Percentiles rank a stretch among this genome's conserved stretches.
These are phyloP conservation scores for Aspergillus transmontanensis DNA, from an alignment of 2,329 filamentous ascomycete species.

Conservation along the genomic window DNA sequence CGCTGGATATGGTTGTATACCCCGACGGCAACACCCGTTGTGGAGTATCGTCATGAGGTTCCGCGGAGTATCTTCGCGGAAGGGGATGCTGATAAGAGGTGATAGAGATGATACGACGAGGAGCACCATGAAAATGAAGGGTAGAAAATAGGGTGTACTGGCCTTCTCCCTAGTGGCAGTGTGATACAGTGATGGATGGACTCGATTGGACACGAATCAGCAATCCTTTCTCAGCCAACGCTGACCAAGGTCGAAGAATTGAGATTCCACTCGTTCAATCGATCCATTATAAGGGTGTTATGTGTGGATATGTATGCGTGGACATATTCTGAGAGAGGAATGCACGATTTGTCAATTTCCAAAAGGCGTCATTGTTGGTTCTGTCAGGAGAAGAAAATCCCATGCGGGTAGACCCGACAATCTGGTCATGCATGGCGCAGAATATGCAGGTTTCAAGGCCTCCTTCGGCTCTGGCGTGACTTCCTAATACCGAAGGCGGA, in stretches of 20 bases:
- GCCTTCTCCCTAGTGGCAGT: neutral
- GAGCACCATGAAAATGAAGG: neutral
- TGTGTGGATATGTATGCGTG: neutral
- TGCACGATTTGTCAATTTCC: neutral
- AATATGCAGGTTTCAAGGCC: neutral
- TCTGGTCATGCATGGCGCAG: slow-evolving; percentile 17
- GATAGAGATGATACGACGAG: neutral
- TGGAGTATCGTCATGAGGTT: neutral
- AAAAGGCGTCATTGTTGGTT: neutral
- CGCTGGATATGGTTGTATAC: neutral
- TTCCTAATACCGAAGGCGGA: slow-evolving; percentile 1
- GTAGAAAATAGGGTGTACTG: neutral
- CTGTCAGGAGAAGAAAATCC: neutral
- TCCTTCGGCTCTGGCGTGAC: neutral
- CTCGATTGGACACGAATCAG: neutral
- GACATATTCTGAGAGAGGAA: neutral
- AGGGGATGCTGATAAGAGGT: neutral
- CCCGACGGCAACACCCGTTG: neutral
- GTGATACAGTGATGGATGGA: neutral
- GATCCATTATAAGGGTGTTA: neutral
- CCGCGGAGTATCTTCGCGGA: neutral
- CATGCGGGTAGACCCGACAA: slow-evolving; percentile 21
- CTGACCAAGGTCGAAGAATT: neutral
- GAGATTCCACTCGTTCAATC: neutral
- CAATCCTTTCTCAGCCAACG: neutral